Base-by-base conservation (phyloP, 2,329 filamentous ascomycete species). In the Penicillium rolfsii region DNA sequence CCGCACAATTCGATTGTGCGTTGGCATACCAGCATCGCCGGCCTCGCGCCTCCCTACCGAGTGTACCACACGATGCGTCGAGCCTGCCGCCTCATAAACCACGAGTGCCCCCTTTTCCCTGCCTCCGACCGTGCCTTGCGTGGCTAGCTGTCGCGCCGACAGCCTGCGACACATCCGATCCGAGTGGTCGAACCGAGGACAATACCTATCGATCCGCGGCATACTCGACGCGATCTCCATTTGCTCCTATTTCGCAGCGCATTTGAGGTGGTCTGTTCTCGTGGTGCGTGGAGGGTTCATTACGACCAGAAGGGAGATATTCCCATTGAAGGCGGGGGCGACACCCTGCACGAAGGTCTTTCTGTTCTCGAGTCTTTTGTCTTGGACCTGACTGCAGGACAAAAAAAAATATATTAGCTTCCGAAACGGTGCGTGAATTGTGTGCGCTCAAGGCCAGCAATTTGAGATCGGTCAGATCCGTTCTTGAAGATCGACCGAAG, bases 61-160 rank as follows among this genome's bases (percentile, higher is more conserved):
- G 46, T 24, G 22, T 50, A 38, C 52, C 48, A 68, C 74, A 76
- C 71, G 52, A 77, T 78, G 75, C 72, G 71, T 71, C 67, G 64
- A 62, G 65, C 68, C 63, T 71, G 59, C 58, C 19, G 35, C 40
- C 45, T 46, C 26, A 41, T 36, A 41, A 40, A 14, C 33, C 61
- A 64, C 68, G 60, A 70, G 59, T 63, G 70, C 65, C 59, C 66
- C 60, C 53, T 62, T 64, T 49, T 62, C 46, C 53, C 52, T 43
- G 48, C 59, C 33, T 54, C 64, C 61, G 36, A 59, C 59, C 58
- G 64, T 65, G 55, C 66, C 68, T 71, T 71, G 67, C 66, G 57
- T 72, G 65, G 56, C 53, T 73, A 73, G 65, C 55, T 49, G n/a
- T 22, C 38, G 43, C 22, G 30, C 41, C 41, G 19, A 43, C 43